Conservation (phyloP, 1,284 basidiomycete species). For the Moesziomyces sp. region DNA sequence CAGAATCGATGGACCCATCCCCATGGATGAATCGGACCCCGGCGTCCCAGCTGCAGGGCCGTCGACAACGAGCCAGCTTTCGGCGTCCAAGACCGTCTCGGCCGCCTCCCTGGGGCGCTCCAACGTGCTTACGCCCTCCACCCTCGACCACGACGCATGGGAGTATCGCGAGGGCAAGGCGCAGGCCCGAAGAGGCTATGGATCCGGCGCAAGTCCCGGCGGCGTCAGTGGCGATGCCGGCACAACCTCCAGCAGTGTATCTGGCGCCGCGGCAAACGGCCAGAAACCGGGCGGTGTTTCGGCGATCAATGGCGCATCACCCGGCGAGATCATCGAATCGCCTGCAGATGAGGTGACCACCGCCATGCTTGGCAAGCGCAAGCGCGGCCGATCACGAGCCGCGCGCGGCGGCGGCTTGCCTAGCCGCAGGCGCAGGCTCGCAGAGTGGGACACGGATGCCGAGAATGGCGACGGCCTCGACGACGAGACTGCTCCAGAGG, state of each 20-base stretch:
- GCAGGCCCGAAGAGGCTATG: constrained; percentile 41
- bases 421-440: constrained; percentile 19
- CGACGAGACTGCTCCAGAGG: constrained; percentile 18
- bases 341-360: constrained; percentile 45
- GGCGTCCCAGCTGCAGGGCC: constrained; percentile 5
- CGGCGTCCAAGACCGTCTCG: constrained; percentile 12
- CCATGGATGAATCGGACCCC: constrained; percentile 23
- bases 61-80: constrained; percentile 14
- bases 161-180: constrained; percentile 59
- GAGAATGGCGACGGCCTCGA: constrained; percentile 38
- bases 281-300: constrained; percentile 20
- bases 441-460: constrained; percentile 50
- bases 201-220: constrained; percentile 40
- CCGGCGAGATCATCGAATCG: constrained; percentile 42
- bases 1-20: constrained; percentile 17
- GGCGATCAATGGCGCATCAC: constrained; percentile 29
- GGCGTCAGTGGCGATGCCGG: constrained; percentile 32
- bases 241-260: constrained; percentile 41
- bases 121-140: constrained; percentile 41
- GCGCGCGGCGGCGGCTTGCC: constrained; percentile 38
- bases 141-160: constrained; percentile 52
- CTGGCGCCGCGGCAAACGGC: constrained; percentile 24
- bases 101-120: constrained; percentile 24
- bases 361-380: constrained; percentile 47
- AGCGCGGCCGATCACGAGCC: constrained; percentile 40